phyloP scores from a whole-genome alignment of 2,329 filamentous ascomycete genomes.

The Aspergillus japonicus region DNA sequence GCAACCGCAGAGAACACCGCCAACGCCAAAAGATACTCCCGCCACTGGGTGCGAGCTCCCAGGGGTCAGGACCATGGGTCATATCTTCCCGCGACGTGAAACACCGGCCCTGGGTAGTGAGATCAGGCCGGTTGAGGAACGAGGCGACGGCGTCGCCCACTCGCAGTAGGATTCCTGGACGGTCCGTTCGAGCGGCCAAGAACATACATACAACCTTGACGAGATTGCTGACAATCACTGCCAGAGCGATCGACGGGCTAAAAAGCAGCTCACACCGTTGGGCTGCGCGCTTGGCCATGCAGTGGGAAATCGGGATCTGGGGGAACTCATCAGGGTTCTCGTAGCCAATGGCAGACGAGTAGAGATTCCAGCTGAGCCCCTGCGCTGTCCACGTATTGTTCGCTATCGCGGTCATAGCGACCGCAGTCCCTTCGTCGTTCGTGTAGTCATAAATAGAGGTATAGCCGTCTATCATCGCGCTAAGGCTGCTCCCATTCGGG shows the following conservation, averaged over 20 bases:
- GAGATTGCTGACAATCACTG: conserved; percentile 5
- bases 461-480: background rate
- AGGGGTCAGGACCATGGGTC: background rate
- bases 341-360: background rate
- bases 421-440: background rate
- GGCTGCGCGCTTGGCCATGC: conserved; percentile 4
- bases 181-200: background rate
- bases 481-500: background rate
- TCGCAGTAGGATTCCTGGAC: conserved; percentile 16
- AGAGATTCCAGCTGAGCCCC: background rate
- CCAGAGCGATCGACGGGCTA: conserved; percentile 8
- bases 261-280: conserved; percentile 11
- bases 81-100: conserved; percentile 3
- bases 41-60: background rate
- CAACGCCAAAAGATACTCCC: background rate
- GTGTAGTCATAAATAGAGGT: background rate
- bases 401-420: background rate
- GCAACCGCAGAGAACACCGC: background rate
- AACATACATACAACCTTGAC: conserved; percentile 13
- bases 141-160: conserved; percentile 27
- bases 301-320: conserved; percentile 1
- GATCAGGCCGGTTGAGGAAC: conserved; percentile 18
- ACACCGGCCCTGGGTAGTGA: background rate
- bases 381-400: background rate
- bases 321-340: background rate